Conservation (phyloP, 495 filamentous ascomycete genomes). For the Aspergillus campestris region DNA sequence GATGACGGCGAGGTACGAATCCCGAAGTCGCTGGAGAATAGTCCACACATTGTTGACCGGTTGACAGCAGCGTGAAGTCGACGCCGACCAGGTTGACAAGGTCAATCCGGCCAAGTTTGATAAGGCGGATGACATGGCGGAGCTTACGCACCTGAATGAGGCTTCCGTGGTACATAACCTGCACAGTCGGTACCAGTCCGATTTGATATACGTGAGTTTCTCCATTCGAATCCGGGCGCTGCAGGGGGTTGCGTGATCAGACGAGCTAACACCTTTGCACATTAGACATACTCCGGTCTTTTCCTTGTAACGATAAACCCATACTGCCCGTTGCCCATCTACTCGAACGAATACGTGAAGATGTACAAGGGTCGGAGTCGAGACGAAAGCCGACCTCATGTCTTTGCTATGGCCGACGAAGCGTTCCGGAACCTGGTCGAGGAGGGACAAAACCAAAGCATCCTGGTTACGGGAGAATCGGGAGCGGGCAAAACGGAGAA, state of each 20-base stretch:
- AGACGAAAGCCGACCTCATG: slow-evolving; percentile 94
- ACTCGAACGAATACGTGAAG: slow-evolving; percentile 92
- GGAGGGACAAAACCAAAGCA: slow-evolving; percentile 93
- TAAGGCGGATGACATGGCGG: slow-evolving; percentile 98
- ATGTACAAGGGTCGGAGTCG: slow-evolving; percentile 87
- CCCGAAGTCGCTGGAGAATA: not conserved
- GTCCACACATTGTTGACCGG: slow-evolving; percentile 7
- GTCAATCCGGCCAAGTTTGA: slow-evolving; percentile 99
- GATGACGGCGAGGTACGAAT: slow-evolving; percentile 80
- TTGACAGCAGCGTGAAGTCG: slow-evolving; percentile 72
- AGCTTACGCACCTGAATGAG: slow-evolving; percentile 95
- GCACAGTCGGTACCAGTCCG: slow-evolving; percentile 84
- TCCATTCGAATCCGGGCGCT: not conserved
- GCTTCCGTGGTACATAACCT: slow-evolving; percentile 97
- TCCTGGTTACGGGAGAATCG: slow-evolving; percentile 97
- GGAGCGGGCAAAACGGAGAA: slow-evolving; percentile 99
- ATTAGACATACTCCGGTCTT: slow-evolving; percentile 85
- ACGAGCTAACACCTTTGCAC: slow-evolving; percentile 2
- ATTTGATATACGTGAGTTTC: slow-evolving; percentile 78
- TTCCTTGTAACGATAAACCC: slow-evolving; percentile 98
- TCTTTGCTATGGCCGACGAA: slow-evolving; percentile 97
- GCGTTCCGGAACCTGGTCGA: slow-evolving; percentile 94
- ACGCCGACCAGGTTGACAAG: slow-evolving; percentile 83
- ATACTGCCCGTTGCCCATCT: slow-evolving; percentile 90
- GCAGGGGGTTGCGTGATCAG: not conserved